Evolutionary conservation across 768 basidiomycete genomes (phyloP).

Genomic region (Boletus patriciae): DNA sequence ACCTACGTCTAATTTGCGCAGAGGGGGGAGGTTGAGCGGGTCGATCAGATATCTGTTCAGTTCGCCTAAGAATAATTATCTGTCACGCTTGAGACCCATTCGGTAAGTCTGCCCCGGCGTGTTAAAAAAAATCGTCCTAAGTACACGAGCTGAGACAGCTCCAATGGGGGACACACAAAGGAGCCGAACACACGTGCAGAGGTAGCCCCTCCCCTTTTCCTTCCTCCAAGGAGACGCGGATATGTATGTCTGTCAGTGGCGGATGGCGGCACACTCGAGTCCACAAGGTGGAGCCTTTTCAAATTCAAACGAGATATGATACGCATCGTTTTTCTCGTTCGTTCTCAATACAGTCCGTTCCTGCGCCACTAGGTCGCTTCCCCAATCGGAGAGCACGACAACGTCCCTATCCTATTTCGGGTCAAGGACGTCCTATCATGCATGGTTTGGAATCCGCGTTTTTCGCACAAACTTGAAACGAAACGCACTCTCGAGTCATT

Average conservation of each 20-base stretch:
- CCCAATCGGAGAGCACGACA: not conserved
- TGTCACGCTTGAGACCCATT: slow-evolving; percentile 18
- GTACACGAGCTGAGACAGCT: slow-evolving; percentile 4
- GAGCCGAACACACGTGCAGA: slow-evolving; percentile 16
- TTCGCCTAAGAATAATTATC: slow-evolving; percentile 9
- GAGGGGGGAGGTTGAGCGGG: slow-evolving; percentile 8
- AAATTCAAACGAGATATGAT: slow-evolving; percentile 18
- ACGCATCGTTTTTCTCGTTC: not conserved
- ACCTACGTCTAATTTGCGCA: slow-evolving; percentile 16
- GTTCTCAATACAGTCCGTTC: not conserved
- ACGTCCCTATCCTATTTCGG: too few species aligned
- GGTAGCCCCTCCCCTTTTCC: not conserved
- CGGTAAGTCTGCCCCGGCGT: slow-evolving; percentile 19
- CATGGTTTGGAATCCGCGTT: too few species aligned
- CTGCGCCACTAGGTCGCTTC: not conserved
- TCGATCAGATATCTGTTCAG: slow-evolving; percentile 4
- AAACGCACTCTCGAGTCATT: too few species aligned
- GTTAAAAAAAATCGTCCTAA: not conserved
- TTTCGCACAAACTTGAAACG: not conserved
- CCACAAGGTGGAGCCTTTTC: slow-evolving; percentile 26
- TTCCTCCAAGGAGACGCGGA: not conserved
- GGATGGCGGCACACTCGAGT: not conserved
- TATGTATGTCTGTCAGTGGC: not conserved
- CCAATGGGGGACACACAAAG: slow-evolving; percentile 6
- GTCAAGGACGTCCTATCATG: too few species aligned